Conservation (phyloP, 768 basidiomycete genomes). For the Piloderma croceum region DNA sequence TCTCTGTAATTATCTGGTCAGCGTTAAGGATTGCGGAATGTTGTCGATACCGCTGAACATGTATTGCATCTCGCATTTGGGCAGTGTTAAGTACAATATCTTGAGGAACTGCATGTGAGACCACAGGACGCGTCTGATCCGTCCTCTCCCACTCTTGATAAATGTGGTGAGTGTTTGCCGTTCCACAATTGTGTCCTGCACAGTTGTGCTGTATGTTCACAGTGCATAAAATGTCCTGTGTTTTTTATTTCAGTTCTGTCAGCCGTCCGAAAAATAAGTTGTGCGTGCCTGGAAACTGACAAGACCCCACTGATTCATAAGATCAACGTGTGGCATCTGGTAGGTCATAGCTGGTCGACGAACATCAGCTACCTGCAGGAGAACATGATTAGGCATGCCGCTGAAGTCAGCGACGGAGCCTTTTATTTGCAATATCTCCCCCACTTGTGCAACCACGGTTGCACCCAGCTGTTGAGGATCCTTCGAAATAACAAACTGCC, state of each 20-base stretch:
- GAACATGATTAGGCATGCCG: constrained; percentile 2
- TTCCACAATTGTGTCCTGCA: constrained; percentile 9
- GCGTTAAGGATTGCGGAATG: background rate
- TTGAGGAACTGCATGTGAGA: constrained; percentile 2
- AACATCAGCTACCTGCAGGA: constrained; percentile 1
- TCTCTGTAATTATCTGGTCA: constrained; percentile 4
- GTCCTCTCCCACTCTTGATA: constrained; percentile 11
- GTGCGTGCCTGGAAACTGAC: background rate
- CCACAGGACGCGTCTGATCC: background rate
- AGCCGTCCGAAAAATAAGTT: background rate
- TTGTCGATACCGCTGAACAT: constrained; percentile 16
- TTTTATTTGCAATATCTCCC: constrained; percentile 7
- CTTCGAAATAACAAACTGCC: too few species aligned
- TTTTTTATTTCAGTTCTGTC: background rate
- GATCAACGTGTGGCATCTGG: constrained; percentile 4
- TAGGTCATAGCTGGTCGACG: constrained; percentile 2
- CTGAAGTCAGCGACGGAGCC: background rate
- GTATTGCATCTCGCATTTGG: constrained; percentile 21
- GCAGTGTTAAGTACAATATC: constrained; percentile 20
- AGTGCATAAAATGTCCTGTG: constrained; percentile 13
- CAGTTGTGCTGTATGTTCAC: constrained; percentile 21
- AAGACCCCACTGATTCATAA: background rate
- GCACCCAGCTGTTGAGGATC: too few species aligned
- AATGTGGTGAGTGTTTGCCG: background rate
- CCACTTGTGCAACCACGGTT: constrained; percentile 1